Evolutionary conservation across 768 basidiomycete genomes (phyloP).

Genomic region (Amanita rubescens): DNA sequence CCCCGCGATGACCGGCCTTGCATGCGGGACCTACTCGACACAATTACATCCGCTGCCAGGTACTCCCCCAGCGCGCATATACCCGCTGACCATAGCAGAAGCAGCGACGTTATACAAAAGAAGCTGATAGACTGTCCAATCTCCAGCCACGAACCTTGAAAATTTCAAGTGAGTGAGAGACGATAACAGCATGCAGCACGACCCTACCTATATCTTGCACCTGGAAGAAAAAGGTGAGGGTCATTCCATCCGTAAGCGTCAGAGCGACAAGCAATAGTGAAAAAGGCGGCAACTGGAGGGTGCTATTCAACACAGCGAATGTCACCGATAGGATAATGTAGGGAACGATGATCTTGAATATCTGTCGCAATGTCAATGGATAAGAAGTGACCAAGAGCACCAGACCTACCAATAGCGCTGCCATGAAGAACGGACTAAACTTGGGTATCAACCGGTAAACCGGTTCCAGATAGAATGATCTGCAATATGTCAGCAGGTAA

Average conservation of each 20-base stretch:
- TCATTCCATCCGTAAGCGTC: constrained; percentile 74
- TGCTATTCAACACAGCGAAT: constrained; percentile 62
- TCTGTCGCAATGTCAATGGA: constrained; percentile 26
- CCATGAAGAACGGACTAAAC: constrained; percentile 84
- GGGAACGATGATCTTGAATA: constrained; percentile 79
- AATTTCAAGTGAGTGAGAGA: background rate
- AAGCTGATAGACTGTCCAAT: constrained; percentile 86
- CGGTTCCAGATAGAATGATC: constrained; percentile 81
- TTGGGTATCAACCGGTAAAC: constrained; percentile 83
- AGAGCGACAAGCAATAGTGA: constrained; percentile 74
- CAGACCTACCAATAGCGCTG: constrained; percentile 50
- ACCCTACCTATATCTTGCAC: constrained; percentile 71
- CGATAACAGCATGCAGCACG: background rate
- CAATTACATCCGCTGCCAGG: constrained; percentile 45
- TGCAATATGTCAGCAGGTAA: constrained; percentile 14
- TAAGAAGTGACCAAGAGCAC: background rate
- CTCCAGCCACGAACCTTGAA: constrained; percentile 75
- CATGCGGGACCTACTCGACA: background rate
- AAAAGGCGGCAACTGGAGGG: constrained; percentile 66
- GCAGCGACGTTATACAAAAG: constrained; percentile 75
- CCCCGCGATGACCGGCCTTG: background rate
- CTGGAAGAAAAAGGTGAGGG: constrained; percentile 74
- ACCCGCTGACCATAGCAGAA: constrained; percentile 74
- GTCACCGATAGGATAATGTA: constrained; percentile 68
- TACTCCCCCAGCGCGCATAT: constrained; percentile 69